Evolutionary conservation across 1,139 yeast genomes (phyloP).

Genomic region (Pichia kudriavzevii): DNA sequence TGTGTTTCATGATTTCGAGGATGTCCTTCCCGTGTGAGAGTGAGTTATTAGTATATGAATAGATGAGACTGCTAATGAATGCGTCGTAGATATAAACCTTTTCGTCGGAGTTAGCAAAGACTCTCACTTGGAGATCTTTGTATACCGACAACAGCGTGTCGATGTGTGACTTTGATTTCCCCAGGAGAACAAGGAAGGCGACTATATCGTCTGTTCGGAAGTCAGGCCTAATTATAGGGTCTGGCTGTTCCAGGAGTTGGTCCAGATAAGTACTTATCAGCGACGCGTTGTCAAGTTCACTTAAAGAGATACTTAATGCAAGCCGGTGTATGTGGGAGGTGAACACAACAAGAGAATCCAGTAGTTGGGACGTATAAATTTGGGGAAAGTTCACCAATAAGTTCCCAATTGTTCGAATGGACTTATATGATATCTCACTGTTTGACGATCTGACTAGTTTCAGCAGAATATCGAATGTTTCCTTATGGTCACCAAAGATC

Average conservation of each 20-base stretch:
- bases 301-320: too few relatives aligned
- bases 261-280: too few relatives aligned
- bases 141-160: too few relatives aligned
- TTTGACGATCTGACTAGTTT: constrained; percentile 31
- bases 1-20: constrained; percentile 1
- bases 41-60: constrained; percentile 2
- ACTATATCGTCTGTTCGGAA: too few relatives aligned
- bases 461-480: constrained; percentile 79
- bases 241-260: too few relatives aligned
- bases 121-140: neutral
- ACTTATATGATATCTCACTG: constrained; percentile 40
- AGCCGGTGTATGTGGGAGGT: too few relatives aligned
- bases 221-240: too few relatives aligned
- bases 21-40: neutral
- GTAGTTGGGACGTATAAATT: neutral
- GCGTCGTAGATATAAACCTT: constrained; percentile 5
- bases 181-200: too few relatives aligned
- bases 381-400: constrained; percentile 38
- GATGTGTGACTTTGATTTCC: too few relatives aligned
- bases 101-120: too few relatives aligned
- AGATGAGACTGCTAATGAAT: constrained; percentile 6
- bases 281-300: too few relatives aligned
- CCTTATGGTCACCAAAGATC: constrained; percentile 60
- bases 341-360: too few relatives aligned
- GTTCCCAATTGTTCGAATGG: constrained; percentile 85